Percentiles rank a stretch among this genome's conserved stretches.
phyloP scores from a whole-genome alignment of 116 monocot species.

The Posidonia oceanica region DNA sequence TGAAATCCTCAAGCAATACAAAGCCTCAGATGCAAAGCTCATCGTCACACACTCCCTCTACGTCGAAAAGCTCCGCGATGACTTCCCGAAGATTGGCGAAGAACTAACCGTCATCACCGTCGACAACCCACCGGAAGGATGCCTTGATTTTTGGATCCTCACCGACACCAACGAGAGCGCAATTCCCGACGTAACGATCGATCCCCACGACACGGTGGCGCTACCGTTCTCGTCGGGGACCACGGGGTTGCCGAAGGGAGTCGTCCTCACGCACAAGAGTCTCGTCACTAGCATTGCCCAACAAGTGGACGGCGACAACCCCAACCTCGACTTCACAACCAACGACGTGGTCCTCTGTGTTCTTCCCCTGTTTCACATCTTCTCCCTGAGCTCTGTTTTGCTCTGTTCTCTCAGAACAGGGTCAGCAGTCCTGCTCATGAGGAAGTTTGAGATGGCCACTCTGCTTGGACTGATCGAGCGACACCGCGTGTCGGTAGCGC shows the following conservation, averaged over 20 bases:
- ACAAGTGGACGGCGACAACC: slow-evolving; percentile 82
- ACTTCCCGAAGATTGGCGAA: slow-evolving; percentile 4
- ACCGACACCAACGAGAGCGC: slow-evolving; percentile 9
- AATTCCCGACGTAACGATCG: slow-evolving; percentile 16
- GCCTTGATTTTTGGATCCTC: slow-evolving; percentile 25
- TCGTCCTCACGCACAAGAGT: slow-evolving; percentile 58
- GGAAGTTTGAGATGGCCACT: slow-evolving; percentile 64
- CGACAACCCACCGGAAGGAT: slow-evolving; percentile 33
- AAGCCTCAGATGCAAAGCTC: slow-evolving; percentile 28
- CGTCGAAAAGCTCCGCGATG: slow-evolving; percentile 48
- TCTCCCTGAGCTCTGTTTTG: slow-evolving; percentile 73
- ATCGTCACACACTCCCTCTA: slow-evolving; percentile 41
- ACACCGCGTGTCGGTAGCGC: slow-evolving; percentile 50
- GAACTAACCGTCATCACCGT: slow-evolving; percentile 27
- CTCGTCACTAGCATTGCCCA: slow-evolving; percentile 48
- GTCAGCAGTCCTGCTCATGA: slow-evolving; percentile 58
- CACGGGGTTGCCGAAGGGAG: slow-evolving; percentile 69
- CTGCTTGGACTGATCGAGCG: slow-evolving; percentile 55
- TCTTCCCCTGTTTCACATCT: slow-evolving; percentile 84
- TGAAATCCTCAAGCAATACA: slow-evolving; percentile 59
- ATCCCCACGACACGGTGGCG: slow-evolving; percentile 36
- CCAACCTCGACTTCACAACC: slow-evolving; percentile 32
- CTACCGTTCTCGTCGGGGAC: slow-evolving; percentile 82
- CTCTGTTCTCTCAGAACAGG: slow-evolving; percentile 70
- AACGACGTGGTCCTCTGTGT: slow-evolving; percentile 85